phyloP scores from a whole-genome alignment of 805 yeast genomes.

The Ogataea methanolica region DNA sequence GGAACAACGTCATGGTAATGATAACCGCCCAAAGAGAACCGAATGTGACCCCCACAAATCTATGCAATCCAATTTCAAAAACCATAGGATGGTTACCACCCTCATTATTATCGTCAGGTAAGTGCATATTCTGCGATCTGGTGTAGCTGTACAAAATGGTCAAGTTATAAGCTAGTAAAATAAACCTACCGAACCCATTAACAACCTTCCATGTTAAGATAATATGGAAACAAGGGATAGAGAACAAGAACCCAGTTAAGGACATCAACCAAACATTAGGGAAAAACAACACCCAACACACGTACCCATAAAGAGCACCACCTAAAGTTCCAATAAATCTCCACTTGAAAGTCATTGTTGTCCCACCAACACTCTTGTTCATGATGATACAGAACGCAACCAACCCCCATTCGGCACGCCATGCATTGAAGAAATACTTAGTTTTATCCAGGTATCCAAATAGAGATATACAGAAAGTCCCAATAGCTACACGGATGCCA shows the following conservation, averaged over 20 bases:
- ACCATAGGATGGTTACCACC: constrained; percentile 69
- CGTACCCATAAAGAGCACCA: constrained; percentile 62
- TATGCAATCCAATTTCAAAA: constrained; percentile 70
- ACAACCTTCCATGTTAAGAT: constrained; percentile 63
- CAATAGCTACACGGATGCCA: constrained; percentile 75
- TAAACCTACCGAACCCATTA: constrained; percentile 64
- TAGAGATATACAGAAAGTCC: constrained; percentile 59
- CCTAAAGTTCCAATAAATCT: constrained; percentile 68
- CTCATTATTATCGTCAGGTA: constrained; percentile 47
- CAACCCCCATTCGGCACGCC: constrained; percentile 83
- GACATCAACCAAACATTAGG: constrained; percentile 53
- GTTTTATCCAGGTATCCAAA: constrained; percentile 64
- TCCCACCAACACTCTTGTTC: constrained; percentile 83
- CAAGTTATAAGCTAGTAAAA: constrained; percentile 69
- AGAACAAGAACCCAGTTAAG: constrained; percentile 40
- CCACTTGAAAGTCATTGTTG: constrained; percentile 73
- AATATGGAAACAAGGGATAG: constrained; percentile 49
- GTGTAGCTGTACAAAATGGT: constrained; percentile 75
- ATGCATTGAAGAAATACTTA: constrained; percentile 47
- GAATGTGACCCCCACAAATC: constrained; percentile 64
- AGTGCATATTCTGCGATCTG: constrained; percentile 51
- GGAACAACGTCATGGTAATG: constrained; percentile 62
- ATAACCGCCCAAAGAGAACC: constrained; percentile 77
- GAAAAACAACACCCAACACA: constrained; percentile 53
- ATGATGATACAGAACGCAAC: constrained; percentile 80